Evolutionary conservation across 2,329 filamentous ascomycete species (phyloP).

Genomic region (Pseudogymnoascus destructans): DNA sequence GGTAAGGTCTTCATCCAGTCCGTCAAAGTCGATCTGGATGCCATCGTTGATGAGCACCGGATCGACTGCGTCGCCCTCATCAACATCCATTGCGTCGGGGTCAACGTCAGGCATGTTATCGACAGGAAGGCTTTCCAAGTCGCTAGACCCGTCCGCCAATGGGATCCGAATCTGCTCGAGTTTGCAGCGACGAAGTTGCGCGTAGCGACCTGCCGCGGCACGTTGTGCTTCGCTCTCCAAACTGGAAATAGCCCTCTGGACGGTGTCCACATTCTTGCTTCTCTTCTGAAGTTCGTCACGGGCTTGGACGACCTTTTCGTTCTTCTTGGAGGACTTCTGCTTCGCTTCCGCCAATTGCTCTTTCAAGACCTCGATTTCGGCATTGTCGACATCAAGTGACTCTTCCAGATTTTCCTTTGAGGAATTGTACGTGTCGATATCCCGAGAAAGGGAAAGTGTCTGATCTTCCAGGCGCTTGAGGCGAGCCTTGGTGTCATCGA

Average conservation of each 20-base stretch:
- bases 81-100: constrained; percentile 84
- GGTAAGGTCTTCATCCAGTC: constrained; percentile 70
- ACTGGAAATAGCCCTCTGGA: constrained; percentile 58
- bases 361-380: constrained; percentile 62
- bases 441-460: constrained; percentile 50
- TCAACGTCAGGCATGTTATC: constrained; percentile 66
- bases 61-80: constrained; percentile 54
- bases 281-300: constrained; percentile 71
- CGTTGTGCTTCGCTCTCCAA: constrained; percentile 81
- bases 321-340: constrained; percentile 53
- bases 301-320: constrained; percentile 63
- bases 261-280: constrained; percentile 68
- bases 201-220: constrained; percentile 72
- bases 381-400: constrained; percentile 57
- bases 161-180: constrained; percentile 87
- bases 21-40: constrained; percentile 76
- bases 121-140: constrained; percentile 71
- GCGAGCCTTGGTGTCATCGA: constrained; percentile 49
- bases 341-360: constrained; percentile 59
- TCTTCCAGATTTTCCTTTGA: constrained; percentile 66
- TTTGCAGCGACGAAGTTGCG: constrained; percentile 74
- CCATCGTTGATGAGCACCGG: constrained; percentile 76
- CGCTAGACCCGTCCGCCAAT: constrained; percentile 53
- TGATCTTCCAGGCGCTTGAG: constrained; percentile 55
- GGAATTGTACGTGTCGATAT: constrained; percentile 55